Base-by-base conservation (phyloP, 345 rosid genomes). In the Citrus sp. region DNA sequence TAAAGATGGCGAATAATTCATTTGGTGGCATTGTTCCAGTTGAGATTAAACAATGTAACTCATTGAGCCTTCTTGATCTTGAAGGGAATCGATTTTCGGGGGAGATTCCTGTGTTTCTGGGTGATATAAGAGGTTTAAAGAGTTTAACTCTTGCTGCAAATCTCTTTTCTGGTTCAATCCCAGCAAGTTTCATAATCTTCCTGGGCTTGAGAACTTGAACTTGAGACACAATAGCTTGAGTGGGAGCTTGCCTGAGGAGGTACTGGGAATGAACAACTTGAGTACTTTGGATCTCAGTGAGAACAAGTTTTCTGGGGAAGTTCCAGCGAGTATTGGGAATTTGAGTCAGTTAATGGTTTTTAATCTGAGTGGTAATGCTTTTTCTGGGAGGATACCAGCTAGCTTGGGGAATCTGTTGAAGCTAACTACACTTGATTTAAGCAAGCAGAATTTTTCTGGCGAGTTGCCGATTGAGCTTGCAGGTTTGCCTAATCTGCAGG, bases 401-500 rank as follows among this genome's bases (percentile, higher is more conserved):
- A 83, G 78, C 74, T 77, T 90, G 9, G 97, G 90, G 4, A 82
- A 82, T 78, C 82, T 92, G 69, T 84, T 86, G 79, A 86, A 84
- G 91, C 79, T 92, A 12, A 86, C 80, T 9, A 68, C 85, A 27
- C 83, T 93, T 22, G 92, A 90, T 77, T 79, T 90, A 80, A 90
- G 94, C 86, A 89, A 86, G 67, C 94, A 90, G 89, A 87, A 84
- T 54, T 75, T 92, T 79, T 88, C 92, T 0, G 95, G 93, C 2
- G 88, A 88, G 80, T 28, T 96, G 82, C 98, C 98, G 0, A 61
- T 81, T 46, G 99, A 92, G 90, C 89, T 92, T 64, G 87, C 82
- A 0, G 98, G 99, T 67, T 88, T 96, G 79, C 99, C 99, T 0
- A 91, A 88, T 70, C 84, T 96, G 82, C 97, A 92, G 79, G 92